Conservation (phyloP, 495 filamentous ascomycete genomes). For the Hypomontagnella monticulosa region DNA sequence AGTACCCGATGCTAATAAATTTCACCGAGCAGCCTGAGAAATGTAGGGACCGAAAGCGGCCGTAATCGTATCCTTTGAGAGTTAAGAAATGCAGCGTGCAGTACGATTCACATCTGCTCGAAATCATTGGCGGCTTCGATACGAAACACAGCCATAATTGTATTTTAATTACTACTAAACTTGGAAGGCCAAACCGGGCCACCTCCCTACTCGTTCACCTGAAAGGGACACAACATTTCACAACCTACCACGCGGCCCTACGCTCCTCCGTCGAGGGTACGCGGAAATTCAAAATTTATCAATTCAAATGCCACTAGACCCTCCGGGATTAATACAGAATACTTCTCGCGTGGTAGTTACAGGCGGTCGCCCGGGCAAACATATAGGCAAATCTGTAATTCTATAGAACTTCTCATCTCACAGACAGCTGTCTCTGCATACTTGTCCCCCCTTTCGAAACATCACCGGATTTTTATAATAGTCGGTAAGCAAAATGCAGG, state of each 20-base stretch:
- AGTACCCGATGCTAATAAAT: background rate
- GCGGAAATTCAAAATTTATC: too few relatives aligned
- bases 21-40: background rate
- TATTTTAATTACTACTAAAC: too few relatives aligned
- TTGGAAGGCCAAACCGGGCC: too few relatives aligned
- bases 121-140: too few relatives aligned
- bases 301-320: background rate
- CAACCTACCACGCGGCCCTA: too few relatives aligned
- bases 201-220: too few relatives aligned
- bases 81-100: too few relatives aligned
- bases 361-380: background rate
- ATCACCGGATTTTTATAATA: conserved; percentile 21
- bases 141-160: too few relatives aligned
- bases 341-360: background rate
- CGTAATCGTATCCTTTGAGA: too few relatives aligned
- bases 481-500: conserved; percentile 24
- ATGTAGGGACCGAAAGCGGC: background rate
- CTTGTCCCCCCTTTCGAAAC: conserved; percentile 37
- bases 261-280: too few relatives aligned
- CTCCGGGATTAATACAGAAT: background rate
- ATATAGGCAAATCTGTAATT: conserved; percentile 4
- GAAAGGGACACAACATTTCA: too few relatives aligned
- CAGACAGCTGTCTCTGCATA: conserved; percentile 41
- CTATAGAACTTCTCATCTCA: conserved; percentile 25
- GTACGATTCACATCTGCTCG: too few relatives aligned